Base-by-base conservation (phyloP, 2,329 filamentous ascomycete genomes). In the Cercospora sp. region DNA sequence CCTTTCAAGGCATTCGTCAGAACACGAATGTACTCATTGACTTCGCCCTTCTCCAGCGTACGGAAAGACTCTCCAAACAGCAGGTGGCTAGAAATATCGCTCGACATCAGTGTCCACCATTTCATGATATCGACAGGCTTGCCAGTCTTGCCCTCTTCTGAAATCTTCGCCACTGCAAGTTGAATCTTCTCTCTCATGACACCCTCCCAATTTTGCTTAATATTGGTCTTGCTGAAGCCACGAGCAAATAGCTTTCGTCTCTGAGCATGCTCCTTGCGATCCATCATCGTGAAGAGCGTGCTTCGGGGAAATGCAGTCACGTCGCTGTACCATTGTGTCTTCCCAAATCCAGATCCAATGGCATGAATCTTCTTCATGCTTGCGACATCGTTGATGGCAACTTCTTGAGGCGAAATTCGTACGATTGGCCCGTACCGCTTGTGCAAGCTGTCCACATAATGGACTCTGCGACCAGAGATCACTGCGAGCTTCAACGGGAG, bases 21-120 rank as follows among this genome's bases (percentile, higher is more conserved):
- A 3, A 71, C 70, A 9, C 74, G 69, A 30, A 80, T 78, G 64
- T 78, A 79, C 5, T 69, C 74, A 21, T 71, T 72, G 28, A 71
- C 64, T 68, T 76, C 77, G 55, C 80, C 80, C 8, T 68, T 69
- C 57, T 81, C 77, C 9, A 82, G 69, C 74, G 80, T 81, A 5
- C 75, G 71, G 65, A 82, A 81, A 1, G 72, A 75, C 51, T 81
- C 78, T 16, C 81, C 81, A 67, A 82, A 82, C 45, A 77, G 76
- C 4, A 82, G 67, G 59, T 80, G 73, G 1, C 76, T 75, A 21
- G 77, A 77, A 7, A 82, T 75, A 71, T 82, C 81, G 0, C 77
- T 77, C 7, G 80, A 77, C 74, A 82, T 77, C 12, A 81, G 76
- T 13, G 79, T 80, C 79, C 69, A 78, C 81, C 81, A 82, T 61